Conservation (phyloP, 768 basidiomycete species). For the Russula dissimulans region DNA sequence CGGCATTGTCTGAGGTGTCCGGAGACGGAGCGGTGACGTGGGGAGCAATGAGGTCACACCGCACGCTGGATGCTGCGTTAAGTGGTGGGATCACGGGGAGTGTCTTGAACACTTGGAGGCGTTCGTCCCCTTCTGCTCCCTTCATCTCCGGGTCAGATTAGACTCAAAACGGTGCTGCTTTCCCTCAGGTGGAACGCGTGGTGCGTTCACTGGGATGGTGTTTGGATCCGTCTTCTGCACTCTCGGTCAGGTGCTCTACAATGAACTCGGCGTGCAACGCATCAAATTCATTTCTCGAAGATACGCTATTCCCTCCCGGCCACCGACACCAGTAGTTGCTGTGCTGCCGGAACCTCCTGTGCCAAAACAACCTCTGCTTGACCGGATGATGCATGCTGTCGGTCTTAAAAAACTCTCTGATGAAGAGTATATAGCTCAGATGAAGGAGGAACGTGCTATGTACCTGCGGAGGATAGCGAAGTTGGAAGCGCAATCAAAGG, state of each 20-base stretch:
- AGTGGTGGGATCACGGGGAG: constrained; percentile 67
- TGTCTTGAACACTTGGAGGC: constrained; percentile 45
- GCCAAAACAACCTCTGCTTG: constrained; percentile 24
- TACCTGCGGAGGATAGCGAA: constrained; percentile 50
- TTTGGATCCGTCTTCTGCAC: constrained; percentile 52
- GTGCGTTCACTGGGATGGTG: constrained; percentile 48
- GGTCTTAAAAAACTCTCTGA: constrained; percentile 55
- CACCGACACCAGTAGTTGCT: not conserved
- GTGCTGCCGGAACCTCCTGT: not conserved
- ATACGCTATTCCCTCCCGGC: constrained; percentile 6
- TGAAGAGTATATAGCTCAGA: constrained; percentile 56
- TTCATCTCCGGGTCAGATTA: not conserved
- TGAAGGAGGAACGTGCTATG: constrained; percentile 48
- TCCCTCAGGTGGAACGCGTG: constrained; percentile 48
- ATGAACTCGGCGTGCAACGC: constrained; percentile 54
- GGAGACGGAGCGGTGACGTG: constrained; percentile 28
- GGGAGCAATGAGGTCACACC: constrained; percentile 47
- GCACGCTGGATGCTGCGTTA: constrained; percentile 60
- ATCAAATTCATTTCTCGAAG: constrained; percentile 45
- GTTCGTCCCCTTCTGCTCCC: constrained; percentile 33
- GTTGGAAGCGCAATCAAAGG: constrained; percentile 35
- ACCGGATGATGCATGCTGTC: constrained; percentile 36
- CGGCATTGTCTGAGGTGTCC: constrained; percentile 16
- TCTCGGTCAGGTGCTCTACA: constrained; percentile 57
- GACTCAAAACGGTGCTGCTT: not conserved